Evolutionary conservation across 495 filamentous ascomycete species (phyloP), one percentile per base, ranked within the genome.

Genomic region (Xylona heveae): DNA sequence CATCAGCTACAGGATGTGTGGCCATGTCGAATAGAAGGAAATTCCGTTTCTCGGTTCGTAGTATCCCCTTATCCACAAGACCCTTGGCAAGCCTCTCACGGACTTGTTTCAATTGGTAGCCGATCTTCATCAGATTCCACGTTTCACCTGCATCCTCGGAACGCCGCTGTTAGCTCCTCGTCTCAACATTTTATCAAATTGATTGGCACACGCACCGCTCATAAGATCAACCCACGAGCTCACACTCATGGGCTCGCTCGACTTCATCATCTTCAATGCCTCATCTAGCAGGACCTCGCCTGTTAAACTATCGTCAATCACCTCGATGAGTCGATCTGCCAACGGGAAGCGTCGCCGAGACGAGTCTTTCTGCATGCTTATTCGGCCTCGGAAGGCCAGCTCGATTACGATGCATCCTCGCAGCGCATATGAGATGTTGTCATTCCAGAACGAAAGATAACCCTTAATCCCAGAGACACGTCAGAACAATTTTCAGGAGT

Each of bases 81-180:
- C 88, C 88, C 53, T 97, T 97, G 41, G 80, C 81, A 30, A 95
- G 67, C 31, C 88, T 80, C 61, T 97, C 88, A 45, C 88, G 84
- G 31, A 97, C 88, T 62, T 97, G 88, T 54, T 97, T 97, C 38
- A 97, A 66, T 62, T 95, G 88, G 57, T 97, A 97, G 48, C 88
- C 88, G 44, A 97, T 97, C 58, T 97, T 97, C 88, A 97, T 94
- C 34, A 97, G 59, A 45, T 97, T 97, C 88, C 88, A 97, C 37
- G 88, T 97, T 57, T 97, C 88, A 42, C 88, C 88, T 97, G 45
- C 39, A n/a, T n/a, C n/a, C n/a, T n/a, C 27, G 12, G 24, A 9
- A n/a, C n/a, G n/a, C n/a, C n/a, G n/a, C n/a, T n/a, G n/a, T n/a
- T n/a, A n/a, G n/a, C n/a, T n/a, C n/a, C n/a, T n/a, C n/a, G n/a